Percentiles rank a stretch among this genome's conserved stretches.
Evolutionary conservation across 2,329 filamentous ascomycete species (phyloP).

Genomic region (Mycocentrospora acerina): DNA sequence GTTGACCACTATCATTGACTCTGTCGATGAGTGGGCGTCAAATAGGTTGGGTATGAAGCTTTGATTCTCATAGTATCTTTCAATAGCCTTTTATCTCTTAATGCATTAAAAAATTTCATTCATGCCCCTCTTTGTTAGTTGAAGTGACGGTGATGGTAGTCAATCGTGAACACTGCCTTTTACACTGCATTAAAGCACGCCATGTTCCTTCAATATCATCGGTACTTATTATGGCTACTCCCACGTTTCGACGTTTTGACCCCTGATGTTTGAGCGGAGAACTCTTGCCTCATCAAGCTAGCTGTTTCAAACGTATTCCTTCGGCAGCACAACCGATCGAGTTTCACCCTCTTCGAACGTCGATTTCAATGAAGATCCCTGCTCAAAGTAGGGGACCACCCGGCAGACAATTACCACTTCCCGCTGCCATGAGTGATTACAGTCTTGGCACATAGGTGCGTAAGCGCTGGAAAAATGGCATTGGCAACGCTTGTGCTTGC

Average conservation of each 20-base stretch:
- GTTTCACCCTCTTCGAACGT: conserved; percentile 7
- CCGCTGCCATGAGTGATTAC: conserved; percentile 3
- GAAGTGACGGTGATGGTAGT: too few relatives aligned
- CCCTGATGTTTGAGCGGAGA: conserved; percentile 12
- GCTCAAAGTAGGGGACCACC: conserved; percentile 3
- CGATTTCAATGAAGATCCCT: conserved; percentile 7
- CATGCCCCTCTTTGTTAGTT: too few relatives aligned
- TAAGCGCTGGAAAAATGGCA: conserved; percentile 10
- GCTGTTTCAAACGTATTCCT: conserved; percentile 19
- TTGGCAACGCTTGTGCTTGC: conserved; percentile 8
- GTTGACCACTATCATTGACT: too few relatives aligned
- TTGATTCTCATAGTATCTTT: too few relatives aligned
- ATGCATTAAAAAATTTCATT: too few relatives aligned
- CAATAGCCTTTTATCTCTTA: too few relatives aligned
- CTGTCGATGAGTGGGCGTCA: too few relatives aligned
- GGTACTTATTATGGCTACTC: conserved; percentile 4
- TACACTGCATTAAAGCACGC: too few relatives aligned
- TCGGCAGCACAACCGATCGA: conserved; percentile 6
- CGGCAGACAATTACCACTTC: conserved; percentile 10
- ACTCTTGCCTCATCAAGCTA: conserved; percentile 8
- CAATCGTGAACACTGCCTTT: too few relatives aligned
- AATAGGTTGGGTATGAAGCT: too few relatives aligned
- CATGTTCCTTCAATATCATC: conserved; percentile 10
- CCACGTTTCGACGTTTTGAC: conserved; percentile 15
- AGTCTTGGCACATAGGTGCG: conserved; percentile 8